Evolutionary conservation across 257 asterid genomes (phyloP).

Genomic region (Scutellaria galericulata): DNA sequence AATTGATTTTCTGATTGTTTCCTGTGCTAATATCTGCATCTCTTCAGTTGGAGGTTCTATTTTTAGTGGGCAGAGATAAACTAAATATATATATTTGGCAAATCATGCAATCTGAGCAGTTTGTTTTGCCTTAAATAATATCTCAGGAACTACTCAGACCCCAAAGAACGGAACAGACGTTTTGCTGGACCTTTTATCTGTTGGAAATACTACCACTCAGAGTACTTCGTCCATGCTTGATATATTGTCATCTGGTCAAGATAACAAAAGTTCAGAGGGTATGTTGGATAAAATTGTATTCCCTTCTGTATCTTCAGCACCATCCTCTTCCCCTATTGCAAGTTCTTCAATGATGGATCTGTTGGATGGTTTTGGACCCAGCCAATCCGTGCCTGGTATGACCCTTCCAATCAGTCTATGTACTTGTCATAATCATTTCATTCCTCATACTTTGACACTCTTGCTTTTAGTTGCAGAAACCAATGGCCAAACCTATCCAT

Average conservation of each 20-base stretch:
- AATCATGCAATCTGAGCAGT: conserved; percentile 14
- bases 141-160: conserved; percentile 63
- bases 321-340: conserved; percentile 49
- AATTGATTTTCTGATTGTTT: conserved; percentile 15
- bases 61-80: not conserved
- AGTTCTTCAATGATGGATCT: conserved; percentile 85
- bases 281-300: conserved; percentile 56
- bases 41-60: conserved; percentile 27
- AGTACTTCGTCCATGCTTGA: conserved; percentile 59
- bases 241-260: conserved; percentile 56
- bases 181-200: conserved; percentile 83
- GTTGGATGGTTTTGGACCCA: conserved; percentile 77
- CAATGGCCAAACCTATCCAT: conserved; percentile 68
- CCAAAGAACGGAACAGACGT: conserved; percentile 70
- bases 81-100: not conserved
- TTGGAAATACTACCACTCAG: conserved; percentile 68
- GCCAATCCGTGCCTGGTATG: conserved; percentile 64
- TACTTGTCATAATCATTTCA: conserved; percentile 26
- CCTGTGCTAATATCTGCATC: conserved; percentile 29
- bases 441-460: conserved; percentile 27
- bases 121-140: conserved; percentile 2
- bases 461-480: conserved; percentile 59
- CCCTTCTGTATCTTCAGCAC: conserved; percentile 58
- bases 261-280: conserved; percentile 54
- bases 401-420: conserved; percentile 16